Evolutionary conservation across 1,284 basidiomycete genomes (phyloP), one percentile per base, ranked within the genome.

Genomic region (Tilletiaria anomala): DNA sequence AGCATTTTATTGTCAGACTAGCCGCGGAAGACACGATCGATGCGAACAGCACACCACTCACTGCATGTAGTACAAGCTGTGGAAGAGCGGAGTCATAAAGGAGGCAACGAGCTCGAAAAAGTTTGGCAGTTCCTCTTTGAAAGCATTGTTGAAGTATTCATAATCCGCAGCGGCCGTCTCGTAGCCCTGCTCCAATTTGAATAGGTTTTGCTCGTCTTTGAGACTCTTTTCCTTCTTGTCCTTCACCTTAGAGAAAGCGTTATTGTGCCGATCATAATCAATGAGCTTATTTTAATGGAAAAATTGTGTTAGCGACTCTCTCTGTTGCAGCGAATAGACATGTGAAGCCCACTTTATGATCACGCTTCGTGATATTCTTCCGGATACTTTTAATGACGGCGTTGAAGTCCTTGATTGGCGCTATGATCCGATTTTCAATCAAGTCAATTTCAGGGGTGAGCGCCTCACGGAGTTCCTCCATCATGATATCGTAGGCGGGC

Each of bases 21-120:
- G 33, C 26, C n/a, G 26, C 10, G 10, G n/a, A 31, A 31, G 10
- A n/a, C n/a, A n/a, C n/a, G n/a, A 35, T 38, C n/a, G 37, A 6
- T 6, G 37, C n/a, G 11, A 29, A 88, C 43, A 37, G 22, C 43
- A 34, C n/a, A n/a, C n/a, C n/a, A n/a, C n/a, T n/a, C n/a, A n/a
- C 86, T 96, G 88, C 91, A 97, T 96, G 70, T 94, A 99, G 75
- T 86, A 99, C 74, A 91, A 89, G 18, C 86, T 91, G 63, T 94
- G 82, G 76, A 94, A 97, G 12, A 97, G 73, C 1, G 93, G 93
- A 52, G 91, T 83, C 65, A 97, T 84, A 70, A 96, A 94, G 47
- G 81, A 77, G 1, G 83, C 82, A 1, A 82, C 76, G 58, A 94
- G 76, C 21, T 75, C 75, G 72, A 97, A 79, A 73, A 97, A 96